Base-by-base conservation (phyloP, 2,329 filamentous ascomycete genomes). In the Curvularia hawaiiensis region DNA sequence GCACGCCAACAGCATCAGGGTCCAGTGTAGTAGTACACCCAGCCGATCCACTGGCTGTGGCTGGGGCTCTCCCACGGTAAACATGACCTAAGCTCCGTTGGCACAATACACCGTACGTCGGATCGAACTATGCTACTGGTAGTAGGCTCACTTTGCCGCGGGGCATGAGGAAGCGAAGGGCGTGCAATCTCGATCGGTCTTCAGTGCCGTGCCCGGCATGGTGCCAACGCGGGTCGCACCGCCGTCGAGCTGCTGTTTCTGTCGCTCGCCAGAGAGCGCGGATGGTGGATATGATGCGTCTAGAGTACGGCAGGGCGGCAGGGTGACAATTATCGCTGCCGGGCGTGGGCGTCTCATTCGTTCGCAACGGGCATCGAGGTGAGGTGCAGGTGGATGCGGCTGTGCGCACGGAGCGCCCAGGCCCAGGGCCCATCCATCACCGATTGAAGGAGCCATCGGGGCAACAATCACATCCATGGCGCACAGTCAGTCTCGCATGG, bases 121-220 rank as follows among this genome's bases (percentile, higher is more conserved):
- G 5, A 28, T 28, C 22, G 22, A 3, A 24, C 22, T 24, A 24
- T n/a, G n/a, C 22, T 24, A 4, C 22, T 24, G 22, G 22, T 24
- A 24, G 22, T 24, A 24, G 22, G 22, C 4, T 24, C 22, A 24
- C 22, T 24, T 24, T 24, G 22, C 22, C 22, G 26, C 26, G 26
- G 26, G 26, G 26, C 26, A 4, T 28, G 26, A 28, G 3, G 26
- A 33, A 22, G 46, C 48, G 40, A 33, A 33, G 8, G 20, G 28
- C n/a, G 3, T 33, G 50, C 31, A 20, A 62, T 64, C 59, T 58
- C 61, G 57, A 64, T 64, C 28, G 44, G 6, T 28, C 2, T 7
- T 28, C 26, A 28, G 22, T 16, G 35, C 31, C 22, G 39, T 24
- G 9, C 10, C 44, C 43, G 39, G 35, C 35, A 40, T 31, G 40